Percentiles rank a stretch among this genome's conserved stretches.
phyloP scores from a whole-genome alignment of 1,139 yeast species.

The Pichia kudriavzevii region DNA sequence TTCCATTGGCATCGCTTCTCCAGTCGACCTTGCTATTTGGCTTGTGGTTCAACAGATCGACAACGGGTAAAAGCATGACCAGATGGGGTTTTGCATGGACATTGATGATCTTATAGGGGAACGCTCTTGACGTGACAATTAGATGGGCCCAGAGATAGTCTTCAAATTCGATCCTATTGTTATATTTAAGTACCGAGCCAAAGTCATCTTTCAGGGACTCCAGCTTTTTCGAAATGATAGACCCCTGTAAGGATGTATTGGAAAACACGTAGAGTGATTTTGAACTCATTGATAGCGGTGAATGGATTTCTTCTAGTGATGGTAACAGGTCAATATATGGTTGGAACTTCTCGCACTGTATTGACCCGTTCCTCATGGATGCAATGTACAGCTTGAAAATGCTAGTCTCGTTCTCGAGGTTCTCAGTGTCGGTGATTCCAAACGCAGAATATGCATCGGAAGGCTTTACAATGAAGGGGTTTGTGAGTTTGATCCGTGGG shows the following conservation, averaged over 20 bases:
- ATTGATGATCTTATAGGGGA: slow-evolving; percentile 53
- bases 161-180: slow-evolving; percentile 49
- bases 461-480: slow-evolving; percentile 18
- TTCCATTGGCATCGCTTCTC: slow-evolving; percentile 28
- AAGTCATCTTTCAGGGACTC: slow-evolving; percentile 15
- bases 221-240: slow-evolving; percentile 14
- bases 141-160: slow-evolving; percentile 69
- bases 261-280: slow-evolving; percentile 41
- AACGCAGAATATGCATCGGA: slow-evolving; percentile 18
- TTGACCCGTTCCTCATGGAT: slow-evolving; percentile 2
- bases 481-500: slow-evolving; percentile 18
- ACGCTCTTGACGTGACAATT: slow-evolving; percentile 74
- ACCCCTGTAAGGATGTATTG: slow-evolving; percentile 45
- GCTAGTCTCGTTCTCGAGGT: slow-evolving; percentile 5
- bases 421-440: not conserved
- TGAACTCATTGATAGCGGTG: slow-evolving; percentile 58
- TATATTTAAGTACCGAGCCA: not conserved
- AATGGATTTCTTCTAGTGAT: slow-evolving; percentile 35
- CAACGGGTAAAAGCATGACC: slow-evolving; percentile 68
- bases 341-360: slow-evolving; percentile 20
- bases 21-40: slow-evolving; percentile 58
- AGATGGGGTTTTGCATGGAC: slow-evolving; percentile 32
- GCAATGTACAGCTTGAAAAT: slow-evolving; percentile 19
- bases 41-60: slow-evolving; percentile 71
- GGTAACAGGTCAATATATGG: slow-evolving; percentile 62